Conservation (phyloP, 177 flowering plant genomes). For the Vitis hybrid region DNA sequence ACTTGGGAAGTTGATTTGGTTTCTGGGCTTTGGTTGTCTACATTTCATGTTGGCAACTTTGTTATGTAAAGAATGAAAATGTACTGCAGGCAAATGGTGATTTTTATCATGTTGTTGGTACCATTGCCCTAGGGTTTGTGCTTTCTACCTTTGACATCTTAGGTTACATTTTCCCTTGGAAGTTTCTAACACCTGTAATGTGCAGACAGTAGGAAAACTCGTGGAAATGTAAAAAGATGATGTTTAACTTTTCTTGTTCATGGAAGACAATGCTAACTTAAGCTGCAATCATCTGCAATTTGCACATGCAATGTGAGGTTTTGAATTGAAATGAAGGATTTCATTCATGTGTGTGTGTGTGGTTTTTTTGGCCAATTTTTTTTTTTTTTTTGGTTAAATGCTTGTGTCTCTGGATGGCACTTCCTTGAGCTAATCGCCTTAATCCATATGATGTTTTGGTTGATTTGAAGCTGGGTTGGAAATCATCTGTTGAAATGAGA, state of each 20-base stretch:
- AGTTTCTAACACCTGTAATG: slow-evolving; percentile 9
- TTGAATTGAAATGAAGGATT: not conserved
- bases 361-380: too few relatives aligned
- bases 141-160: slow-evolving; percentile 10
- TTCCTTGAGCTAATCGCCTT: not conserved
- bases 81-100: not conserved
- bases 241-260: not conserved
- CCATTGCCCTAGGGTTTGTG: slow-evolving; percentile 4
- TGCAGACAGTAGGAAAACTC: slow-evolving; percentile 3
- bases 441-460: not conserved
- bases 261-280: not conserved
- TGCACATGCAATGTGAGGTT: not conserved
- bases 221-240: not conserved
- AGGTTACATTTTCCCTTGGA: not conserved
- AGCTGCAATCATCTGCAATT: not conserved
- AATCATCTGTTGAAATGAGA: too few relatives aligned
- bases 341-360: too few relatives aligned
- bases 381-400: too few relatives aligned
- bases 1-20: not conserved
- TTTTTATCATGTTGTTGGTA: slow-evolving; percentile 1
- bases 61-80: not conserved
- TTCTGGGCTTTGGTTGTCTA: not conserved
- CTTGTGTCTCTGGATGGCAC: too few relatives aligned
- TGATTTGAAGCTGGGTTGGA: not conserved
- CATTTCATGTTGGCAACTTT: not conserved